These are phyloP conservation scores for Ogataea hybrid DNA, from an alignment of 1,139 yeast species.

Conservation along the genomic window DNA sequence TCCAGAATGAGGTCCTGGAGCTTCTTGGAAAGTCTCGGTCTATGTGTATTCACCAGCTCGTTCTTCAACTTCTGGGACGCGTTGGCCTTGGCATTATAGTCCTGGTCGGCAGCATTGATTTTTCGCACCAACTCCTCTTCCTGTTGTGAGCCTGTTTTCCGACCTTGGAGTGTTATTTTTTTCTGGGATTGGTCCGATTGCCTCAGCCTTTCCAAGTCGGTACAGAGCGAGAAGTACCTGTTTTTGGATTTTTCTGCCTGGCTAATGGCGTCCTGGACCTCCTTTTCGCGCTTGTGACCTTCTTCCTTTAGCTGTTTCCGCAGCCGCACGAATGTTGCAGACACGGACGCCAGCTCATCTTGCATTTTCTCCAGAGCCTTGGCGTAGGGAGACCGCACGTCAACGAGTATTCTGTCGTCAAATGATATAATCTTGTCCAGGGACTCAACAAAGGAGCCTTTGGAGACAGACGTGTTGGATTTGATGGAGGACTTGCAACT, in stretches of 20 bases:
- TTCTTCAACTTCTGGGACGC: conserved; percentile 71
- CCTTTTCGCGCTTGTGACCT: conserved; percentile 78
- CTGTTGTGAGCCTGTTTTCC: conserved; percentile 81
- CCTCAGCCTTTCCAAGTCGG: conserved; percentile 80
- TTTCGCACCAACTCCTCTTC: conserved; percentile 86
- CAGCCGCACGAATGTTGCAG: conserved; percentile 63
- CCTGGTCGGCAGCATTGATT: conserved; percentile 81
- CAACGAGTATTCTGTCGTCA: conserved; percentile 66
- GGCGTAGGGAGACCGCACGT: conserved; percentile 74
- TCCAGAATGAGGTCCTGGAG: conserved; percentile 79
- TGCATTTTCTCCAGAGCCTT: conserved; percentile 80
- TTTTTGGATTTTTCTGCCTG: conserved; percentile 87
- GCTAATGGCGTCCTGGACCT: conserved; percentile 74
- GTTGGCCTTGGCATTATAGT: conserved; percentile 74
- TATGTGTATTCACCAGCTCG: conserved; percentile 65
- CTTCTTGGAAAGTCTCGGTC: conserved; percentile 76
- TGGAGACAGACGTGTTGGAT: conserved; percentile 47
- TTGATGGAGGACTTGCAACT: conserved; percentile 41
- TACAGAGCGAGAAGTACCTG: conserved; percentile 77
- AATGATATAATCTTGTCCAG: conserved; percentile 69
- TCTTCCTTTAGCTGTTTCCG: conserved; percentile 81
- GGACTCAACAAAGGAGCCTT: conserved; percentile 66
- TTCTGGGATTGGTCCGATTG: conserved; percentile 78
- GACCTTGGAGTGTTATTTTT: conserved; percentile 71
- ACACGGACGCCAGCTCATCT: conserved; percentile 77